Conservation (phyloP, 1,284 basidiomycete genomes). For the Athelia psychrophila region DNA sequence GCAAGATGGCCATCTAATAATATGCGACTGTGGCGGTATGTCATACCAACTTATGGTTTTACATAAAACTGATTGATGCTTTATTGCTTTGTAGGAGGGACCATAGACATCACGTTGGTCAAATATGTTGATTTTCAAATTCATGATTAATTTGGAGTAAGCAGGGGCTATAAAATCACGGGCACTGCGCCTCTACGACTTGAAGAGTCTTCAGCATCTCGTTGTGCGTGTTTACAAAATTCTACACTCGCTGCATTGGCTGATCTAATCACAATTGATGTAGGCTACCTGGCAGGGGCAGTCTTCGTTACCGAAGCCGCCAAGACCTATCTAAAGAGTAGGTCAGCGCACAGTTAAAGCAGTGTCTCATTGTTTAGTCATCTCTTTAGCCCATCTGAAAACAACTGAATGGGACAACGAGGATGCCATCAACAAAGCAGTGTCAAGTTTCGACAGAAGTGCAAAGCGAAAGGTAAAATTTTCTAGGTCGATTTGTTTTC, state of each 20-base stretch:
- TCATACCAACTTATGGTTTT: neutral
- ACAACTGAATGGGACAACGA: constrained; percentile 5
- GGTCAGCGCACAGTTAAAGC: too few species aligned
- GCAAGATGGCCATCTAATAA: constrained; percentile 5
- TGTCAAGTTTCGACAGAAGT: constrained; percentile 4
- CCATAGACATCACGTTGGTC: constrained; percentile 7
- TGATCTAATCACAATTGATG: neutral
- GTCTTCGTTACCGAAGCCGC: constrained; percentile 7
- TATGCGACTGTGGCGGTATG: constrained; percentile 10
- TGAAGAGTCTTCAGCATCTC: constrained; percentile 6
- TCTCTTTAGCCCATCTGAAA: neutral
- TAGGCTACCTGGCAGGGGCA: constrained; percentile 8
- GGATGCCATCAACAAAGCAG: constrained; percentile 2
- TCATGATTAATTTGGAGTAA: neutral
- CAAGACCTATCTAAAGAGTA: constrained; percentile 4
- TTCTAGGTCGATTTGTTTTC: neutral
- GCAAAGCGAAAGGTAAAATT: constrained; percentile 4
- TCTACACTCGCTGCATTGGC: too few species aligned
- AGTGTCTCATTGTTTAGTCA: neutral
- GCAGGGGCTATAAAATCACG: constrained; percentile 5
- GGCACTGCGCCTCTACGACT: constrained; percentile 1
- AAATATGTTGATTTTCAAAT: neutral
- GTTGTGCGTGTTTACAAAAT: constrained; percentile 2
- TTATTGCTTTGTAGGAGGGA: constrained; percentile 7
- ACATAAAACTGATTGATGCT: neutral